Percentiles rank a stretch among this genome's conserved stretches.
phyloP scores from a whole-genome alignment of 306 rosid species.

The Senna siamea region DNA sequence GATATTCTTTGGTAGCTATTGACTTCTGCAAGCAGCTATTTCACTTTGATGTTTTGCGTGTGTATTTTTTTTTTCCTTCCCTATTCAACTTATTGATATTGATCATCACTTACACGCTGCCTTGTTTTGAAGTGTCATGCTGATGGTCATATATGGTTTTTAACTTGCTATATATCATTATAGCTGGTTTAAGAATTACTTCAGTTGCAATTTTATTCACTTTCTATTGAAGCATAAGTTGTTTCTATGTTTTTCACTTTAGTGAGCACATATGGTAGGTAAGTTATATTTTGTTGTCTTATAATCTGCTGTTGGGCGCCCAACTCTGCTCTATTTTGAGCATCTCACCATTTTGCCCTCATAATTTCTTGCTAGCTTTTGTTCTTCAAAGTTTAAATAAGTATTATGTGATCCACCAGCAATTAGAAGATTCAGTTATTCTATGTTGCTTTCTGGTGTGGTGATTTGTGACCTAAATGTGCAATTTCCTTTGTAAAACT shows the following conservation, averaged over 20 bases:
- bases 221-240: not conserved
- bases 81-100: not conserved
- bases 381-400: constrained; percentile 20
- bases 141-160: not conserved
- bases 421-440: not conserved
- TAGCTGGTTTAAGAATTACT: not conserved
- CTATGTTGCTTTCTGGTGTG: not conserved
- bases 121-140: not conserved
- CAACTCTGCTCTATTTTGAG: not conserved
- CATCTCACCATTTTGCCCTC: not conserved
- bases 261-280: not conserved
- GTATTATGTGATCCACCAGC: not conserved
- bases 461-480: not conserved
- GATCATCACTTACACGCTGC: not conserved
- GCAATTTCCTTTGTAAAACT: not conserved
- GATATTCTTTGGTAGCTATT: not conserved
- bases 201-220: not conserved
- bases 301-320: not conserved
- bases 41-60: not conserved
- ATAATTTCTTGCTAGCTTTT: constrained; percentile 6
- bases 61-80: not conserved
- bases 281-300: not conserved
- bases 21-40: not conserved
- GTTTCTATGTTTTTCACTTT: not conserved
- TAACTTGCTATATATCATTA: not conserved